Base-by-base conservation (phyloP, 345 rosid species). In the Hevea brasiliensis region DNA sequence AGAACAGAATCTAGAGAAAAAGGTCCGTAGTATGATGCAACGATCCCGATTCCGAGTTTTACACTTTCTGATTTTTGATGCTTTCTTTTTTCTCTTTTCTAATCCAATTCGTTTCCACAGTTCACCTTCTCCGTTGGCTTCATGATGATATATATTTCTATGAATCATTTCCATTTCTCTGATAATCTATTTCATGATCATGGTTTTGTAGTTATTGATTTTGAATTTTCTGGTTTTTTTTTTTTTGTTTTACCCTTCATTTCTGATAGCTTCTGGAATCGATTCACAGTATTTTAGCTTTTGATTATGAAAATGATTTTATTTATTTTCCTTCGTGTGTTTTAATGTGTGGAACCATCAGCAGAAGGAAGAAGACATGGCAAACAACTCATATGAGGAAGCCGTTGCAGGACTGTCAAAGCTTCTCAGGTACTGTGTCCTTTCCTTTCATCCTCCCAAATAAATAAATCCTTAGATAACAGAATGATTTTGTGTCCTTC, bases 341-440 rank as follows among this genome's bases (percentile, higher is more conserved):
- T 32, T 32, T 32, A 32, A 2, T 40, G 24, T 37, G 10, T 41
- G 65, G 62, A 50, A 37, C 3, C 0, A 26, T 40, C 37, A 17
- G n/a, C 54, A 73, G 71, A 45, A 74, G 60, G 71, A 74, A 58
- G 74, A 75, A 55, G 76, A 87, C 67, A 93, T 93, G 98, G 92
- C 80, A 0, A 80, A 71, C 37, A 86, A 86, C 6, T 76, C 84
- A 57, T 96, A 87, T 89, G 87, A 93, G 76, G 83, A 84, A 9
- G 99, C 97, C 82, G 83, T 93, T 66, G 91, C 86, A 35, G 93
- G 79, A 78, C 88, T 96, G 40, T 78, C 85, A 51, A 85, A 90
- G 85, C 93, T 96, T 72, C 89, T 95, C 85, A 87, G 96, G 98
- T 94, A 85, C 73, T 20, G 27, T 29, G 20, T 40, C 8, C 24